Conservation (phyloP, 108 stramenopile species). For the Discostella pseudostelligera region DNA sequence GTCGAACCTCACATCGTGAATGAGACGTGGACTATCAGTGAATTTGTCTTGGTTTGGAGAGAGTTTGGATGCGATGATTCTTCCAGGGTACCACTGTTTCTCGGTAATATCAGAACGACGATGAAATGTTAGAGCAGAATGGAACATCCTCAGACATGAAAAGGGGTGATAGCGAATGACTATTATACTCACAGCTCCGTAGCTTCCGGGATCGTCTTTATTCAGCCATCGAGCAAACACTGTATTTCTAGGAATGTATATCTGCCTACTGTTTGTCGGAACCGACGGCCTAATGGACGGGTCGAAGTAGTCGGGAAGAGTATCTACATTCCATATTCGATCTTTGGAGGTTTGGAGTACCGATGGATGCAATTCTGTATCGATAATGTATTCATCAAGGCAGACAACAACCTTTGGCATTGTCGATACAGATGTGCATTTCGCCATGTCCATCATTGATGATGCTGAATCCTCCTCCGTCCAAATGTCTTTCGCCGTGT, state of each 20-base stretch:
- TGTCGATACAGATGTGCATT: background rate
- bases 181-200: slow-evolving; percentile 24
- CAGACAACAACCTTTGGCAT: slow-evolving; percentile 34
- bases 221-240: slow-evolving; percentile 50
- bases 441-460: slow-evolving; percentile 8
- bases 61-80: slow-evolving; percentile 25
- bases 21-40: slow-evolving; percentile 27
- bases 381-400: slow-evolving; percentile 31
- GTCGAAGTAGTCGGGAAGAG: slow-evolving; percentile 16
- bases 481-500: no score
- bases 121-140: background rate
- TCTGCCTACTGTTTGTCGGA: slow-evolving; percentile 30
- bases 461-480: background rate
- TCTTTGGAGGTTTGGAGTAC: slow-evolving; percentile 8
- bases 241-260: slow-evolving; percentile 44
- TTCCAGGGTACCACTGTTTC: slow-evolving; percentile 40
- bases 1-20: slow-evolving; percentile 41
- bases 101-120: background rate
- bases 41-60: slow-evolving; percentile 22
- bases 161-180: background rate
- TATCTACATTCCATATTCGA: slow-evolving; percentile 6
- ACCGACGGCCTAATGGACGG: slow-evolving; percentile 13
- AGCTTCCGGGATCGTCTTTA: slow-evolving; percentile 38
- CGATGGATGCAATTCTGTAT: slow-evolving; percentile 21
- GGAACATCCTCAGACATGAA: no score